Evolutionary conservation across 169 alveolate species (phyloP).

Genomic region (Eimeria maxima): DNA sequence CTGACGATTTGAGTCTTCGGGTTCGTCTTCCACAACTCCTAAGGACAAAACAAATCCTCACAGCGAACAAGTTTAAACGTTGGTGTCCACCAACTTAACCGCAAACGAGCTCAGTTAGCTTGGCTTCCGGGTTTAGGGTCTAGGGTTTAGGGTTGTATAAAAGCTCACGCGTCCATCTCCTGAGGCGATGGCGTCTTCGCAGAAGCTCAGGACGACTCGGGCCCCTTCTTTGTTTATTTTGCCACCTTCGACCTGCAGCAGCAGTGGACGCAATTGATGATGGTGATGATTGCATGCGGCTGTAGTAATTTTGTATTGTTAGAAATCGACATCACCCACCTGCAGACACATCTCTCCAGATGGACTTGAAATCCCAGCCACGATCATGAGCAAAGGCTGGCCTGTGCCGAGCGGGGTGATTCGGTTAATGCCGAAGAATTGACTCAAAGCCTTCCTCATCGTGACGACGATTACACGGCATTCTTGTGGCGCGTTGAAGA

Average conservation of each 20-base stretch:
- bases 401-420: conserved; percentile 93
- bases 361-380: conserved; percentile 93
- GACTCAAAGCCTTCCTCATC: conserved; percentile 90
- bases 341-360: conserved; percentile 94
- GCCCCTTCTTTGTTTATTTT: conserved; percentile 89
- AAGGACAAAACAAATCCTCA: not conserved
- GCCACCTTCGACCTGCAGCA: conserved; percentile 89
- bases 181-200: conserved; percentile 91
- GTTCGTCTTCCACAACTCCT: conserved; percentile 86
- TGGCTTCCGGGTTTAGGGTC: not conserved
- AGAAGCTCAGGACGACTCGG: conserved; percentile 89
- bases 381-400: conserved; percentile 91
- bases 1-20: conserved; percentile 86
- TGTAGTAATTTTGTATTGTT: no score
- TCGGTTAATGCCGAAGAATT: conserved; percentile 94
- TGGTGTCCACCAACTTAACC: no score
- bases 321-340: not conserved
- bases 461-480: conserved; percentile 89
- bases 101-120: no score
- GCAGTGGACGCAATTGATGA: not conserved
- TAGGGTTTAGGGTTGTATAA: not conserved
- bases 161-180: conserved; percentile 88
- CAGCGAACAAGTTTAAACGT: no score
- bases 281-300: not conserved
- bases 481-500: conserved; percentile 86